Evolutionary conservation across 371 early-diverging fungal species (phyloP).

Genomic region (Lichtheimia ornata): DNA sequence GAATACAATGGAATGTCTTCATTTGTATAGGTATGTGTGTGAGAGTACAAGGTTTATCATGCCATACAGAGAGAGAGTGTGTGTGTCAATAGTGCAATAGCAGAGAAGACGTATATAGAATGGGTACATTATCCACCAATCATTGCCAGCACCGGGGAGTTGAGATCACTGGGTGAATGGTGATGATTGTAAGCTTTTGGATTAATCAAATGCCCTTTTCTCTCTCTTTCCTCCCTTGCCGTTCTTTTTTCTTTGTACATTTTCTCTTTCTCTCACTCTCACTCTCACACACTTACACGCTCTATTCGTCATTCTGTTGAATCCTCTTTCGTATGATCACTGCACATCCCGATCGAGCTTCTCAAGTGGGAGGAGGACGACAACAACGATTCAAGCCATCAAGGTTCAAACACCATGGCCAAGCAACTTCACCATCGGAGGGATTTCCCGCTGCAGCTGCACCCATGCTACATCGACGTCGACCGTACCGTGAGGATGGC

Average conservation of each 20-base stretch:
- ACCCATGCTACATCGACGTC: conserved; percentile 1
- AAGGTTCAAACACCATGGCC: conserved; percentile 5
- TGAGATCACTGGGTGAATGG: background rate
- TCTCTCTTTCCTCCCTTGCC: background rate
- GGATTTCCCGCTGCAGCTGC: background rate
- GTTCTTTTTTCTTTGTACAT: background rate
- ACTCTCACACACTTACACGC: background rate
- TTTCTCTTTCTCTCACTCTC: background rate
- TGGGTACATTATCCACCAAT: background rate
- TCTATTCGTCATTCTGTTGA: background rate
- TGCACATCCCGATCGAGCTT: too few species aligned
- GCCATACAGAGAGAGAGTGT: too few species aligned
- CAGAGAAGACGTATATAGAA: too few species aligned
- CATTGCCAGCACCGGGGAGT: background rate
- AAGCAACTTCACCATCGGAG: conserved; percentile 14
- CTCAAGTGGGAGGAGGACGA: too few species aligned
- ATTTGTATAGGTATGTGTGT: too few species aligned
- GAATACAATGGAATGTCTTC: too few species aligned
- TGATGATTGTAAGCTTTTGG: too few species aligned
- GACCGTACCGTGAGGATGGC: conserved; percentile 7
- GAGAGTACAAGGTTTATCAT: too few species aligned
- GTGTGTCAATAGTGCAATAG: too few species aligned
- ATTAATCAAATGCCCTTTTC: background rate
- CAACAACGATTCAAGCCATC: conserved; percentile 1
- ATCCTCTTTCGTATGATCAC: background rate